Base-by-base conservation (phyloP, 208 protist species). In the Acanthamoeba healyi region DNA sequence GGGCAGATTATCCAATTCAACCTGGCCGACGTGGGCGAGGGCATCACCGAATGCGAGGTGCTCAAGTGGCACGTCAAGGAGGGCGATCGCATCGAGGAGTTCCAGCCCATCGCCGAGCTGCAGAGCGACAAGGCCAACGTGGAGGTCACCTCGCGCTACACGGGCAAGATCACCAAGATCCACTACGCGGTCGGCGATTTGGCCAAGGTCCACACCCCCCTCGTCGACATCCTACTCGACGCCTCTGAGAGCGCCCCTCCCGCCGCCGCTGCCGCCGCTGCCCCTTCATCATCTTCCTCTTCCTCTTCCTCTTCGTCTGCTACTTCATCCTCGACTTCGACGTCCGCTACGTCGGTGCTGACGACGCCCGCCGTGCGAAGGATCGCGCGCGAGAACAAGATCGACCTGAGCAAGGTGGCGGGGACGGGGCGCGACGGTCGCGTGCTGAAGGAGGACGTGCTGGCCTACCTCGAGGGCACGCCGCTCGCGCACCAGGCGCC, bases 21-120 rank as follows among this genome's bases (percentile, higher is more conserved):
- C 40, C 95, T 99, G 94, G 96, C 99, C 22, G 99, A 99, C 94
- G 98, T 99, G 95, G 99, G 99, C 38, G 99, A 99, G 95, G 99
- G 99, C 81, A 99, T 99, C 89, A 96, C 96, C 10, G 97, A 99
- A 96, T 98, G 98, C 94, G 98, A 99, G 95, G 97, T 99, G 46
- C 88, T 99, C 36, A 90, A 97, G 26, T 99, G 99, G 96, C 67
- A 90, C 67, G 97, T 99, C 24, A 98, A 98, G 88, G 95, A 96
- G 32, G 98, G 98, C 24, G 98, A 99, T 95, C 65, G 44, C 1
- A 97, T 99, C 72, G 91, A 98, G 40, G 97, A 99, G 95, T 99
- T 99, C 94, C 98, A 99, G 46, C 95, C 96, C 38, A 96, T 99
- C 42, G 99, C 98, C 94, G 98, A 99, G 87, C 98, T 99, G 38